These are phyloP conservation scores for Venturiaceae sp. DNA, from an alignment of 2,329 filamentous ascomycete species.

Conservation along the genomic window DNA sequence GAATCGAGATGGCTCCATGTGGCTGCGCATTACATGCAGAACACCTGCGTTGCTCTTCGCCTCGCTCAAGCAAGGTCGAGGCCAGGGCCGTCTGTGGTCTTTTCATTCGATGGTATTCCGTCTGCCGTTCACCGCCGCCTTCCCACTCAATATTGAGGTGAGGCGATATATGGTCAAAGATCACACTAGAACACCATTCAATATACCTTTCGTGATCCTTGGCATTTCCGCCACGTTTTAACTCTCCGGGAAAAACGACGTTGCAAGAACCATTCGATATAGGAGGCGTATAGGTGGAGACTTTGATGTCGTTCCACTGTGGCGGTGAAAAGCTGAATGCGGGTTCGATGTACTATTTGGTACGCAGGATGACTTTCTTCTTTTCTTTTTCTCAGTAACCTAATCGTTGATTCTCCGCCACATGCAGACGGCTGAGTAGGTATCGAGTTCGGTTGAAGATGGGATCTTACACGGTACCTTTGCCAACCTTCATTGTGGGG, in stretches of 20 bases:
- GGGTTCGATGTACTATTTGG: background rate
- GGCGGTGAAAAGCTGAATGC: background rate
- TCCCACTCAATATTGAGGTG: background rate
- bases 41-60: background rate
- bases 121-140: background rate
- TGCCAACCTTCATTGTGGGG: background rate
- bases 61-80: background rate
- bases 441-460: background rate
- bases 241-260: background rate
- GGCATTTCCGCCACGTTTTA: background rate
- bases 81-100: background rate
- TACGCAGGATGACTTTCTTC: no score
- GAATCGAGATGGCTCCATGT: background rate
- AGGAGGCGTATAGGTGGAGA: background rate
- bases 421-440: background rate
- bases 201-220: background rate
- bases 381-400: background rate
- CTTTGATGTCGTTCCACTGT: background rate
- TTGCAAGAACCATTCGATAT: background rate
- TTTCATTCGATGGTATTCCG: background rate
- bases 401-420: background rate
- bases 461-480: background rate
- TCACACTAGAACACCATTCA: background rate
- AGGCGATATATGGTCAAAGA: background rate
- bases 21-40: background rate